These are phyloP conservation scores for Perilla frutescens DNA, from an alignment of 257 asterid species.

Conservation along the genomic window DNA sequence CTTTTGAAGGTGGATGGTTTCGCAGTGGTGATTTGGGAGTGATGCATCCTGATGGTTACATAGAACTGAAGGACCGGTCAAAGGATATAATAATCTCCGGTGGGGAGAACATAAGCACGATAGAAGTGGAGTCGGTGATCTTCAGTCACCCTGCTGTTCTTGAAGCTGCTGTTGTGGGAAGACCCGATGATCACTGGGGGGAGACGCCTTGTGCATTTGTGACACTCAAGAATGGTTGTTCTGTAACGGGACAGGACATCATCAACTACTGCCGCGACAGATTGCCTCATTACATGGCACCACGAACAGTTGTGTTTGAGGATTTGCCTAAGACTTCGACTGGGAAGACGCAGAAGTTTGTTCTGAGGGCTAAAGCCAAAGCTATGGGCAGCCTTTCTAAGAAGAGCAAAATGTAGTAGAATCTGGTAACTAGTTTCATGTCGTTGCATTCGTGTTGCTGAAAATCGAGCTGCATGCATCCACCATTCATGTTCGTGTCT, in stretches of 20 bases:
- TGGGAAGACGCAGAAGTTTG: slow-evolving; percentile 71
- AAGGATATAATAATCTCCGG: slow-evolving; percentile 59
- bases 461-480: neutral
- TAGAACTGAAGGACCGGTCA: slow-evolving; percentile 62
- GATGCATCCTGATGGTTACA: slow-evolving; percentile 53
- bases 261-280: slow-evolving; percentile 50
- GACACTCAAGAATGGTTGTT: slow-evolving; percentile 57
- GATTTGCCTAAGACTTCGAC: slow-evolving; percentile 72
- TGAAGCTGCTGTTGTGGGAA: slow-evolving; percentile 77
- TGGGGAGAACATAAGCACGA: slow-evolving; percentile 58
- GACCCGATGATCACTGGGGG: slow-evolving; percentile 63
- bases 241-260: slow-evolving; percentile 46
- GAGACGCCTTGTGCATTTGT: slow-evolving; percentile 81
- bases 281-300: slow-evolving; percentile 65
- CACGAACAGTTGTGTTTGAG: slow-evolving; percentile 56
- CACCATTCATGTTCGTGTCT: neutral
- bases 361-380: slow-evolving; percentile 57
- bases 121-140: slow-evolving; percentile 60
- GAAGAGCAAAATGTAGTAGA: slow-evolving; percentile 34
- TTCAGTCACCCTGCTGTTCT: slow-evolving; percentile 59
- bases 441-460: neutral
- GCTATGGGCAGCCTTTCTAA: slow-evolving; percentile 41
- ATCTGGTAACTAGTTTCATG: neutral
- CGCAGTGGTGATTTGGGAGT: slow-evolving; percentile 73
- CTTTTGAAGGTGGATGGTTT: slow-evolving; percentile 76